Base-by-base conservation (phyloP, 2,329 filamentous ascomycete genomes). In the Passalora sequoiae region DNA sequence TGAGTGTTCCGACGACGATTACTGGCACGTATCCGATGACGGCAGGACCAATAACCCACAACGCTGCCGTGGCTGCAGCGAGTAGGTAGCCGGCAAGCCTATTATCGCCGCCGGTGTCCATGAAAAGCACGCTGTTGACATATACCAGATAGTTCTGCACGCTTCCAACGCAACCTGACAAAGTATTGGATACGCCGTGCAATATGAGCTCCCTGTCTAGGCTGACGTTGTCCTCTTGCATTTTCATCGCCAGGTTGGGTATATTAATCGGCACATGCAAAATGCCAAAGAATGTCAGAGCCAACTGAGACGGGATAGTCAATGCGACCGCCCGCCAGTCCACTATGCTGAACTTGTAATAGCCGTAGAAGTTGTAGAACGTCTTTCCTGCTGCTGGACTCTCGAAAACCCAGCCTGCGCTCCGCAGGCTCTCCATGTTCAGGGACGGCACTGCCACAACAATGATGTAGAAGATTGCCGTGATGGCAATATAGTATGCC, bases 191-290 rank as follows among this genome's bases (percentile, higher is more conserved):
- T 54, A 92, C 79, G 2, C 92, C 92, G 59, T 98, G 92, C 31
- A 94, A 81, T 59, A 89, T 88, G 16, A 98, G 74, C 64, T 98
- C 92, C 50, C 86, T 81, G 61, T 98, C 88, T 37, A 98, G 79
- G 61, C 94, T 83, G 21, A 94, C 77, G 60, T 97, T 86, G 61
- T 98, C 92, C 65, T 97, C 89, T 31, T 89, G 88, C 4, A 86
- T 87, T 22, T 88, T 89, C 37, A 95, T 83, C 0, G 88, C 92
- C 46, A 98, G 70, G 2, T 92, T 92, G 2, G 92, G 92, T 4
- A 98, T 89, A 59, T 98, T 98, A 68, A 98, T 98, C 0, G 92
- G 92, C 2, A 98, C 92, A 62, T 98, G 92, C 2, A 98, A 77
- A 43, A 98, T 84, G 40, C 92, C 92, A 59, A 98, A 98, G 71